These are phyloP conservation scores for Sordariomycetes sp. DNA, from an alignment of 2,329 filamentous ascomycete species.

Conservation along the genomic window DNA sequence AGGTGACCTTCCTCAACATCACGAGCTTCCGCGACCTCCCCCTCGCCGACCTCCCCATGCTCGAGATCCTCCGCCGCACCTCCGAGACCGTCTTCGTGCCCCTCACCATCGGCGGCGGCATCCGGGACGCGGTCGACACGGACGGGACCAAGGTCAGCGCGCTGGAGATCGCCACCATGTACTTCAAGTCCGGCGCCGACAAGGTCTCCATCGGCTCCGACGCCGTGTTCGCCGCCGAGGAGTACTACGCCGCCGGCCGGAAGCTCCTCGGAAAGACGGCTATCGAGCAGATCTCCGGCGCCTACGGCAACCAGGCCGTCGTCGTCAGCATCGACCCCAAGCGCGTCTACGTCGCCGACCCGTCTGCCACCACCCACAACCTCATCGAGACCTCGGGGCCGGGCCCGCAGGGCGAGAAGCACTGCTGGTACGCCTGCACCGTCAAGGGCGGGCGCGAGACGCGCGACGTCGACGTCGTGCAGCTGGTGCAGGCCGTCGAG, in stretches of 20 bases:
- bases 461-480: slow-evolving; percentile 84
- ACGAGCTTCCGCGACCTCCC: slow-evolving; percentile 96
- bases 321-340: slow-evolving; percentile 93
- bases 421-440: slow-evolving; percentile 97
- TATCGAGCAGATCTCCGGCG: slow-evolving; percentile 87
- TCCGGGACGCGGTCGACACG: slow-evolving; percentile 82
- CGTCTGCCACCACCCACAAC: slow-evolving; percentile 60
- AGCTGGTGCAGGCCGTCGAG: slow-evolving; percentile 81
- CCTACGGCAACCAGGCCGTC: slow-evolving; percentile 94
- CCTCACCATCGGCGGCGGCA: slow-evolving; percentile 89
- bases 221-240: slow-evolving; percentile 84
- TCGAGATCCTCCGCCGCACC: slow-evolving; percentile 79
- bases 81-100: slow-evolving; percentile 93
- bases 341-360: slow-evolving; percentile 71
- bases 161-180: slow-evolving; percentile 87
- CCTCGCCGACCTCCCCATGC: slow-evolving; percentile 85
- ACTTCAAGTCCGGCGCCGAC: slow-evolving; percentile 94
- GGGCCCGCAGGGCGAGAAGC: slow-evolving; percentile 65
- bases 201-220: slow-evolving; percentile 97
- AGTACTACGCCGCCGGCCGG: slow-evolving; percentile 65
- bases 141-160: slow-evolving; percentile 82
- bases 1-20: slow-evolving; percentile 97
- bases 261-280: slow-evolving; percentile 72
- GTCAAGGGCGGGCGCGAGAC: slow-evolving; percentile 92
- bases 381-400: slow-evolving; percentile 60